Evolutionary conservation across 768 basidiomycete species (phyloP), one percentile per base, ranked within the genome.

Genomic region (Nevesoporus exiguus): DNA sequence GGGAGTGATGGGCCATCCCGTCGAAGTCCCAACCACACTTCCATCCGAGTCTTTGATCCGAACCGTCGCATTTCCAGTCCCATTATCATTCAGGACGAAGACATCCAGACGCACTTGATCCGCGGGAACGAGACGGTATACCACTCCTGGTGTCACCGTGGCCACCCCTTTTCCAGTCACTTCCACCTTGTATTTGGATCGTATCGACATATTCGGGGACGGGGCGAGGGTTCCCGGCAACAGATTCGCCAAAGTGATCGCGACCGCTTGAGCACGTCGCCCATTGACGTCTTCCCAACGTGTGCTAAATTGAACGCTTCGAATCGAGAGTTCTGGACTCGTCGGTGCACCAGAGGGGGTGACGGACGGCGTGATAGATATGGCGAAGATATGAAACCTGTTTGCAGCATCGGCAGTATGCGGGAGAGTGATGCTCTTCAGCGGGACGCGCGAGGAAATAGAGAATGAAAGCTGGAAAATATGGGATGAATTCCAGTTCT

Each of bases 21-120:
- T 52, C 0, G 73, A 76, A 0, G 57, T 65, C 11, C 72, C 69
- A 7, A 80, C 56, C 30, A 74, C 42, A 1, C 65, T 64, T 19
- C 76, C 79, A 22, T 59, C 22, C 0, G 54, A 49, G 48, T 76
- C 70, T 43, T 62, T 71, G 44, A 82, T 63, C 25, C 58, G 58
- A 14, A 70, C 51, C 1, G 61, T 68, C 9, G 74, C 75, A 24
- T 56, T 60, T 4, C 68, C 71, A 11, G 53, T 59, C 5, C 56
- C 61, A 8, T 52, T 47, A 34, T 66, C 60, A n/a, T 77, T 77
- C 30, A 65, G 63, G 3, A 81, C 73, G 11, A 77, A 67, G 1
- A 84, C 78, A 29, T 81, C 76, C 15, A 82, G 70, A 3, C 75
- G 71, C 5, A 62, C 73, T 49, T 83, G 81, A 59, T 84, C 83